These are phyloP conservation scores for Hemisphaericaspora nanyangensis DNA, from an alignment of 805 yeast species.

Conservation along the genomic window DNA sequence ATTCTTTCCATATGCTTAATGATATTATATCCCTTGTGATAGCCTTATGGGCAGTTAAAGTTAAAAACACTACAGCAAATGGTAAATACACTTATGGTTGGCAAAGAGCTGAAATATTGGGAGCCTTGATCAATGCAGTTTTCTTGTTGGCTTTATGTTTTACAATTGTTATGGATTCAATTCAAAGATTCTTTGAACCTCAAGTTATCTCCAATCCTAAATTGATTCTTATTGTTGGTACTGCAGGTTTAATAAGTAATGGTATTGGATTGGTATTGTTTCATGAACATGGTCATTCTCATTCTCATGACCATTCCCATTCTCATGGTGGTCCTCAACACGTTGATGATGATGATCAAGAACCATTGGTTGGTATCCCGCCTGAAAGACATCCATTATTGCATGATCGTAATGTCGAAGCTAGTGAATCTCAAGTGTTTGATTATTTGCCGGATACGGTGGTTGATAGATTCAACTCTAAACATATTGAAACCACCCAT, in stretches of 20 bases:
- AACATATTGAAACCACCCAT: neutral
- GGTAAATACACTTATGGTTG: conserved; percentile 93
- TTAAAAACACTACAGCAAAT: conserved; percentile 80
- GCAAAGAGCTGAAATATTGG: conserved; percentile 96
- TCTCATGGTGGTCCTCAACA: conserved; percentile 12
- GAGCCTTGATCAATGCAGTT: conserved; percentile 92
- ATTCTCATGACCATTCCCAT: conserved; percentile 52
- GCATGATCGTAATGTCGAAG: neutral
- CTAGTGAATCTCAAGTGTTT: conserved; percentile 20
- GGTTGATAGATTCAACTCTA: conserved; percentile 32
- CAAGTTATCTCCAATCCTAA: conserved; percentile 78
- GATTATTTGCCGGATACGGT: conserved; percentile 46
- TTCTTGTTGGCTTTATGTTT: conserved; percentile 89
- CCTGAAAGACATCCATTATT: conserved; percentile 10
- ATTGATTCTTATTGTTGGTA: conserved; percentile 77
- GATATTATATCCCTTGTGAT: conserved; percentile 86
- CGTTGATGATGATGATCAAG: conserved; percentile 23
- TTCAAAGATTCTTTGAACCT: conserved; percentile 83
- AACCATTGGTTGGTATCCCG: conserved; percentile 7
- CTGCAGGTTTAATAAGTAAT: conserved; percentile 79
- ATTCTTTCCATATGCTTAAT: conserved; percentile 95
- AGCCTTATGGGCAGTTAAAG: conserved; percentile 95
- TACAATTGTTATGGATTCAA: conserved; percentile 87
- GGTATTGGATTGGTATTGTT: conserved; percentile 78
- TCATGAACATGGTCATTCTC: conserved; percentile 64